Base-by-base conservation (phyloP, 1,284 basidiomycete genomes). In the Sporisorium exsertum region DNA sequence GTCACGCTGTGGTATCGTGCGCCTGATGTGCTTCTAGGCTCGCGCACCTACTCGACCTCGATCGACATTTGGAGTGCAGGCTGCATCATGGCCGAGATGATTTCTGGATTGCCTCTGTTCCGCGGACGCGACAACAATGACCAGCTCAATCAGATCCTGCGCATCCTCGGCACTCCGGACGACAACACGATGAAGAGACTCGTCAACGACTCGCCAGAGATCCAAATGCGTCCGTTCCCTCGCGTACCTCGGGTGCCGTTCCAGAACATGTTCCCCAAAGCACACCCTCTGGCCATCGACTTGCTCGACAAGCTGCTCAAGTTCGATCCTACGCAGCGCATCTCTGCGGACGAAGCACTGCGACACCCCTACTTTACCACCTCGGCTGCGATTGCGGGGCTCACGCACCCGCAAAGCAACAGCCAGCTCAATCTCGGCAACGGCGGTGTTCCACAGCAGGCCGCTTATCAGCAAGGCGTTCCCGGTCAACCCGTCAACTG, bases 31-130 rank as follows among this genome's bases (percentile, higher is more conserved):
- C 90, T 99, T 18, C 90, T 99, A 71, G 97, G 97, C 57, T 97
- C 94, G 43, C 90, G 97, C 60, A 98, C 96, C 58, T 99, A 99
- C 87, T 95, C 93, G 85, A 99, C 97, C 3, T 96, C 94, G 22
- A 98, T 99, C 84, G 97, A 99, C 87, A 94, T 99, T 72, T 99
- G 97, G 97, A 96, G 94, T 7, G 97, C 95, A 64, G 97, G 97
- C 8, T 99, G 97, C 85, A 99, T 99, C 84, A 97, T 99, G 86
- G 96, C 96, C 18, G 87, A 88, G 79, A 90, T 90, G 89, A 99
- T 99, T 76, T 93, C 94, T 27, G 97, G 97, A 2, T 92, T 96
- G 16, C 97, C 97, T 16, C 89, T 99, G 43, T 99, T 99, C 90
- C 90, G 97, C 75, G 97, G 97, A 22, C 89, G 96, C 71, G 97